Conservation (phyloP, 1,284 basidiomycete genomes). For the Chalciporus piperatoides region DNA sequence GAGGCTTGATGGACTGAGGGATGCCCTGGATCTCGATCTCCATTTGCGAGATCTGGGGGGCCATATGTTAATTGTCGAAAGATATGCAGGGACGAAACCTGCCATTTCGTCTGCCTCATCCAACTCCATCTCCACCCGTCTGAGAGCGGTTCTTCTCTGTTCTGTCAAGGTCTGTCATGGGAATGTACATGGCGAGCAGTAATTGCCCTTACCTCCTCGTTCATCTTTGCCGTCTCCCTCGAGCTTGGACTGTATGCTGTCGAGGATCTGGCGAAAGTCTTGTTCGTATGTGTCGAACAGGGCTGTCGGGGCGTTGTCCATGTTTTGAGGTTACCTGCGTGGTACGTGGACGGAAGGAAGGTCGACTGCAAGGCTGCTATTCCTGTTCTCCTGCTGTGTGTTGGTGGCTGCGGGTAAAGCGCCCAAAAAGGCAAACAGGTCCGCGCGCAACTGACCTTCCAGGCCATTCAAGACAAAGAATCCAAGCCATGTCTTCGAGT, state of each 20-base stretch:
- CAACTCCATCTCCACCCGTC: conserved; percentile 90
- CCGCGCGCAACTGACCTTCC: no score
- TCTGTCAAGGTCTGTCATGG: conserved; percentile 46
- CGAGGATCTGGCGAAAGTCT: conserved; percentile 73
- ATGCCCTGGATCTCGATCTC: conserved; percentile 98
- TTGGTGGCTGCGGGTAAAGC: background rate
- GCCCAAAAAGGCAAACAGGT: conserved; percentile 27
- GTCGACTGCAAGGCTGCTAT: background rate
- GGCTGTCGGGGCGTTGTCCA: conserved; percentile 77
- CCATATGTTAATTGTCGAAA: conserved; percentile 6
- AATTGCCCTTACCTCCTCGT: conserved; percentile 47
- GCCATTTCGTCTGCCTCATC: conserved; percentile 99
- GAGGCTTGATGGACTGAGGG: conserved; percentile 75
- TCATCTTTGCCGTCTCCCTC: conserved; percentile 57
- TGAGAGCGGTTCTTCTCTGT: conserved; percentile 76
- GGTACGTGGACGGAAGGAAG: background rate
- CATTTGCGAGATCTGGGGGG: conserved; percentile 89
- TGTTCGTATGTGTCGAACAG: conserved; percentile 81
- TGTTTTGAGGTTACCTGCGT: conserved; percentile 28
- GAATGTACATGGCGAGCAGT: background rate
- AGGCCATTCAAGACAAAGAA: no score
- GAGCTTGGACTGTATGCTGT: conserved; percentile 64
- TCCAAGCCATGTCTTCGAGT: conserved; percentile 37
- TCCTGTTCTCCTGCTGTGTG: background rate
- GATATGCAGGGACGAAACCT: conserved; percentile 19